Base-by-base conservation (phyloP, 805 yeast species). In the Brettanomyces anomalus region DNA sequence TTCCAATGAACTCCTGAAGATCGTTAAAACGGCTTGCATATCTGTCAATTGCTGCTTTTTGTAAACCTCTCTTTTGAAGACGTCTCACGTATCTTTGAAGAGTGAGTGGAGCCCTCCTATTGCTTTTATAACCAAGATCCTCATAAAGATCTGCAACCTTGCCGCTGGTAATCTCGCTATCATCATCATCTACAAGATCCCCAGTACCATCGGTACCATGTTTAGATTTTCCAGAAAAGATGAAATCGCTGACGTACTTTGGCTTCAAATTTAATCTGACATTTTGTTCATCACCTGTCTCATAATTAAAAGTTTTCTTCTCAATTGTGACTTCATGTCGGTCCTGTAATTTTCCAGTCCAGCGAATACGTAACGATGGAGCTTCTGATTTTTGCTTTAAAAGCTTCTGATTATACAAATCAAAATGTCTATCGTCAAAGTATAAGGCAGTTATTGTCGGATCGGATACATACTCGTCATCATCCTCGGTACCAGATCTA, bases 401-500 rank as follows among this genome's bases (percentile, higher is more conserved):
- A 50, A 90, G 70, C 62, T 87, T 86, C 55, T 82, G 77, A 63
- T 89, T 87, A 68, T 93, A 90, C 47, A 90, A 67, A 53, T 86
- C 94, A 56, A 90, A 88, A 46, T 77, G 68, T 16, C 76, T 71
- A 55, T 84, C 88, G 61, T 90, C 98, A 58, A 93, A 85, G 65
- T 90, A 90, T 47, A 90, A 66, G 14, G 93, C 79, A 31, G 94
- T 85, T 51, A 90, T 83, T 6, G 77, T 79, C 17, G 96, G 96
- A 55, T 89, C 97, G 20, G 73, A 64, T 13, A 70, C 55, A 43
- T 65, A 73, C 42, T 62, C 71, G 35, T 72, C 76, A 44, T 72
- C 78, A 37, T 67, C 75, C 38, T 68, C 69, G 26, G 43, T 46
- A 38, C 62, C 71, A 44, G 71, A 70, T 40, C 65, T 71, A 51